Base-by-base conservation (phyloP, 73 alveolate species). In the Blepharisma japonicum region DNA sequence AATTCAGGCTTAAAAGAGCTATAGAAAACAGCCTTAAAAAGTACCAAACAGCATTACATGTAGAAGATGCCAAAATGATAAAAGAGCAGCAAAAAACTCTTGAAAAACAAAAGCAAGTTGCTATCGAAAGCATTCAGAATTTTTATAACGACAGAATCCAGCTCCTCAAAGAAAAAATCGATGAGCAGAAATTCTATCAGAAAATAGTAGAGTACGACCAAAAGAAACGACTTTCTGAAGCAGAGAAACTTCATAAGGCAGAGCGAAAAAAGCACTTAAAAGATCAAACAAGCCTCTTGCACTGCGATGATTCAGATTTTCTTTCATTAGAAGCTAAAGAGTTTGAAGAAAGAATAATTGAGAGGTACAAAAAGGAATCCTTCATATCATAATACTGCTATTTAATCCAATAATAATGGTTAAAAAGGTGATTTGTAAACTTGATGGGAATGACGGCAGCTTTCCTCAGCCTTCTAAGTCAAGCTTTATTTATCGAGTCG, bases 161-260 rank as follows among this genome's bases (percentile, higher is more conserved):
- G 74, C 39, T 61, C 50, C 46, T 61, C 23, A 61, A 61, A 61
- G 74, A 61, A 18, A 61, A 5, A 61, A 14, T 61, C 46, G 23
- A 61, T 25, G 74, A 61, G 46, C 14, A 39, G 46, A 61, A 61
- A 61, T 14, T 25, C n/a, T 61, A 14, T 14, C 14, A 61, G 23
- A 25, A 8, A 61, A n/a, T 61, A 1, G 47, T 20, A 8, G 23
- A 61, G 18, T 61, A 18, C 23, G 74, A 61, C 14, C 74, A 61
- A n/a, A 61, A 61, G 23, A 25, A 14, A 11, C 18, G 14, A 9
- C 23, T 61, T 25, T 61, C 74, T 61, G 74, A 61, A 5, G 74
- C 74, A 14, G 49, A 39, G 3, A 61, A 25, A 25, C 18, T 9
- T 9, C 38, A 39, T 14, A 18, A 18, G 11, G 23, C 18, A 61